Evolutionary conservation across 176 grass and related monocot genomes (phyloP).

Genomic region (Guadua angustifolia): DNA sequence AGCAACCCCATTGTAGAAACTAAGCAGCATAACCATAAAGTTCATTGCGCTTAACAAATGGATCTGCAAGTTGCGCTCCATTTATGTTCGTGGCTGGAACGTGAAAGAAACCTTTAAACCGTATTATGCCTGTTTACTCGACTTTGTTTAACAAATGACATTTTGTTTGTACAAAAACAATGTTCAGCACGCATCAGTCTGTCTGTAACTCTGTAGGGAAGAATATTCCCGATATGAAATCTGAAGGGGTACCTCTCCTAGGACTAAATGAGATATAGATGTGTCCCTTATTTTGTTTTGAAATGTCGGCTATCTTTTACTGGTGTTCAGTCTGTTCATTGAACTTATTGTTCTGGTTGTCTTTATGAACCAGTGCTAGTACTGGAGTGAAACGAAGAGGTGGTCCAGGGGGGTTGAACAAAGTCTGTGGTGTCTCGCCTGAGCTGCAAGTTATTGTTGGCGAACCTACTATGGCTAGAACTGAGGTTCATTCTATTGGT

Average conservation of each 20-base stretch:
- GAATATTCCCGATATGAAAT: constrained; percentile 32
- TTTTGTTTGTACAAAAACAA: background rate
- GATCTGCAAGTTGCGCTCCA: background rate
- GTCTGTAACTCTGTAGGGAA: constrained; percentile 8
- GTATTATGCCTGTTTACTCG: constrained; percentile 14
- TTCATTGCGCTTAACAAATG: constrained; percentile 21
- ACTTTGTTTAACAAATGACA: constrained; percentile 13
- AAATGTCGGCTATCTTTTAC: constrained; percentile 7
- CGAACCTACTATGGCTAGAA: constrained; percentile 97
- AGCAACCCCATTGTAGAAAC: constrained; percentile 33
- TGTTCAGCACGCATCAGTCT: constrained; percentile 13
- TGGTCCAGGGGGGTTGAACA: constrained; percentile 92
- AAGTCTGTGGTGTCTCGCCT: constrained; percentile 94
- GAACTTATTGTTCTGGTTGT: constrained; percentile 16
- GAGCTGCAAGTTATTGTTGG: constrained; percentile 93
- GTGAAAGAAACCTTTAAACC: background rate
- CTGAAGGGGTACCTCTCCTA: background rate
- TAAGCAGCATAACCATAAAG: constrained; percentile 10
- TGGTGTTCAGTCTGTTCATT: constrained; percentile 10
- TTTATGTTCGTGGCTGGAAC: constrained; percentile 14
- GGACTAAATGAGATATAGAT: constrained; percentile 12
- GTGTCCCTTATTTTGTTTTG: constrained; percentile 28
- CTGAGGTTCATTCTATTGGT: constrained; percentile 63
- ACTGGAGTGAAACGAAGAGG: constrained; percentile 83
- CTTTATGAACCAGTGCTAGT: constrained; percentile 53